Conservation (phyloP, 768 basidiomycete genomes). For the Amanita exitialis region DNA sequence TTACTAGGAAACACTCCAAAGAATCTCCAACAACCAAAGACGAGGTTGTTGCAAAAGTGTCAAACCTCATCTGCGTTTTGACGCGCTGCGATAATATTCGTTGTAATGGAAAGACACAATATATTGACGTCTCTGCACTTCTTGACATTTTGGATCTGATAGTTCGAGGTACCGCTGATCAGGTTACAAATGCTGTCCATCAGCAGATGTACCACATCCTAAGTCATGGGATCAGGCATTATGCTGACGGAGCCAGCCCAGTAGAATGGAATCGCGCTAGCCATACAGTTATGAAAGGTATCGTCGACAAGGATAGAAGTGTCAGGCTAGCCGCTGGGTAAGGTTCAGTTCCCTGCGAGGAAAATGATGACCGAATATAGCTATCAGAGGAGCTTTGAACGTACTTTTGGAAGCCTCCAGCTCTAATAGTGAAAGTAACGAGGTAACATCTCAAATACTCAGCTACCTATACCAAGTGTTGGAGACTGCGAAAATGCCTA, state of each 20-base stretch:
- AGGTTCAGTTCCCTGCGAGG: slow-evolving; percentile 11
- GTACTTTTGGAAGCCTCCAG: slow-evolving; percentile 36
- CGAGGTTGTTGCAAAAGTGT: slow-evolving; percentile 21
- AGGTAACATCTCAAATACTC: slow-evolving; percentile 30
- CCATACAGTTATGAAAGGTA: slow-evolving; percentile 34
- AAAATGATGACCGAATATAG: neutral
- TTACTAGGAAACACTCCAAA: slow-evolving; percentile 20
- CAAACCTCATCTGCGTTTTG: slow-evolving; percentile 26
- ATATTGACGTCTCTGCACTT: slow-evolving; percentile 22
- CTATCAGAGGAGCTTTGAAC: slow-evolving; percentile 35
- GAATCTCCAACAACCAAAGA: slow-evolving; percentile 20
- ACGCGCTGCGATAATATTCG: slow-evolving; percentile 22
- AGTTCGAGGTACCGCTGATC: slow-evolving; percentile 35
- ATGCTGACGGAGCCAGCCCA: slow-evolving; percentile 20
- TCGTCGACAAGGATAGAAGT: slow-evolving; percentile 44
- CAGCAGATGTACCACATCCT: slow-evolving; percentile 32
- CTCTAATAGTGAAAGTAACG: slow-evolving; percentile 20
- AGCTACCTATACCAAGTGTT: slow-evolving; percentile 38
- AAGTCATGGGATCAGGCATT: slow-evolving; percentile 30
- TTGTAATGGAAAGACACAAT: slow-evolving; percentile 16
- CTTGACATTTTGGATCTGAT: slow-evolving; percentile 26
- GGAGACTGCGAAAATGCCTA: slow-evolving; percentile 30
- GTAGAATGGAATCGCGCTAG: slow-evolving; percentile 20
- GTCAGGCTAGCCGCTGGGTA: slow-evolving; percentile 66
- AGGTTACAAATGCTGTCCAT: slow-evolving; percentile 38